Percentiles rank a stretch among this genome's conserved stretches.
Evolutionary conservation across 495 filamentous ascomycete species (phyloP).

Genomic region (Penicillium ucsense): DNA sequence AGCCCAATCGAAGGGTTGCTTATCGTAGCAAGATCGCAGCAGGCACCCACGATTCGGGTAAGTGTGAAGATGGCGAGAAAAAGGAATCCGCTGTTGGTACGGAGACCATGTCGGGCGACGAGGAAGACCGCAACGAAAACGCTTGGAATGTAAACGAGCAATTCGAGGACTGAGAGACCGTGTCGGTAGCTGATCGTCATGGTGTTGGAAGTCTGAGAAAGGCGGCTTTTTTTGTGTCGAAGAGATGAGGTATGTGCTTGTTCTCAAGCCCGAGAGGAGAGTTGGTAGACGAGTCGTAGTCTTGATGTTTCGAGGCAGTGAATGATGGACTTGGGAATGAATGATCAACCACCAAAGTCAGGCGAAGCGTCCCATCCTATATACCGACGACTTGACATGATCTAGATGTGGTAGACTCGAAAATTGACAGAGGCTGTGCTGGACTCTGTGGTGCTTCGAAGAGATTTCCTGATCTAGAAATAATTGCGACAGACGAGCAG

Average conservation of each 20-base stretch:
- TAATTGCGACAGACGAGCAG: too few species aligned
- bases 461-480: too few species aligned
- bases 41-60: constrained; percentile 24
- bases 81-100: constrained; percentile 21
- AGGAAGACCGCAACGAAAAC: constrained; percentile 25
- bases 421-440: too few species aligned
- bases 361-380: too few species aligned
- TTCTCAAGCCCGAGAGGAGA: neutral
- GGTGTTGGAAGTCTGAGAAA: neutral
- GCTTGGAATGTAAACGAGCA: constrained; percentile 25
- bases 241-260: neutral
- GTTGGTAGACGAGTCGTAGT: too few species aligned
- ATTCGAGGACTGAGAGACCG: constrained; percentile 27
- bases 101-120: constrained; percentile 28
- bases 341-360: too few species aligned
- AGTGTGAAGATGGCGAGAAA: constrained; percentile 31
- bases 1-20: constrained; percentile 13
- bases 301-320: too few species aligned
- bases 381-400: too few species aligned
- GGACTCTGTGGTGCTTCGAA: too few species aligned
- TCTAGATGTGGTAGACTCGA: too few species aligned
- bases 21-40: constrained; percentile 30
- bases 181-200: constrained; percentile 20
- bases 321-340: too few species aligned
- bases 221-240: neutral